Evolutionary conservation across 2,329 filamentous ascomycete species (phyloP).

Genomic region (Claviceps monticola): DNA sequence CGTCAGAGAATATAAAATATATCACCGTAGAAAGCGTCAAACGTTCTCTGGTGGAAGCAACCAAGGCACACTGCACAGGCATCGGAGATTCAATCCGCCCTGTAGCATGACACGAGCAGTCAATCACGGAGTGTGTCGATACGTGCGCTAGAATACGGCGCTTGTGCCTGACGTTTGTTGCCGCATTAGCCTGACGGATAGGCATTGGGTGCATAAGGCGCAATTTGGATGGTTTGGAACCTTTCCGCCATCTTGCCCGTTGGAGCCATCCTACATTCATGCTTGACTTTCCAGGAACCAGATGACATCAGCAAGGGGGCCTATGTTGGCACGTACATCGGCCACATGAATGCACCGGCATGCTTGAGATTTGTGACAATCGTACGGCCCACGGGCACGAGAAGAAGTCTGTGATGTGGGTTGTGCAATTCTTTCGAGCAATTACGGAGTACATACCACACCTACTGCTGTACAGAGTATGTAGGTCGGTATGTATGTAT

Average conservation of each 20-base stretch:
- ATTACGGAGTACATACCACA: not conserved
- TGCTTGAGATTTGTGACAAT: not conserved
- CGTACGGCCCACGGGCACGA: not conserved
- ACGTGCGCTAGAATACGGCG: not conserved
- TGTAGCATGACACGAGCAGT: not conserved
- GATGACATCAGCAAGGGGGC: not conserved
- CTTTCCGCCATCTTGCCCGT: not conserved
- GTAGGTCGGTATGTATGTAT: too few relatives aligned
- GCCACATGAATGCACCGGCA: not conserved
- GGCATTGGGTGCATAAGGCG: conserved; percentile 1
- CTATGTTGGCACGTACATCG: not conserved
- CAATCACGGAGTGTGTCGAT: not conserved
- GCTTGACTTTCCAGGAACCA: not conserved
- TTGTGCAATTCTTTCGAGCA: not conserved
- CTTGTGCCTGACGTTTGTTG: not conserved
- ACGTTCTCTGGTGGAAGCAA: not conserved
- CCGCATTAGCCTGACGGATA: not conserved
- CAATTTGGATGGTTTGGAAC: not conserved
- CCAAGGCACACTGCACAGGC: not conserved
- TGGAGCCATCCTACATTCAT: not conserved
- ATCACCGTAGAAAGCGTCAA: too few relatives aligned
- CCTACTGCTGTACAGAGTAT: too few relatives aligned
- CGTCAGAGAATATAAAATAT: too few relatives aligned
- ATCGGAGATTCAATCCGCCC: not conserved
- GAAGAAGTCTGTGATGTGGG: not conserved